Percentiles rank a stretch among this genome's conserved stretches.
Conservation (phyloP, 805 yeast genomes). For the Saturnispora galanensis region DNA sequence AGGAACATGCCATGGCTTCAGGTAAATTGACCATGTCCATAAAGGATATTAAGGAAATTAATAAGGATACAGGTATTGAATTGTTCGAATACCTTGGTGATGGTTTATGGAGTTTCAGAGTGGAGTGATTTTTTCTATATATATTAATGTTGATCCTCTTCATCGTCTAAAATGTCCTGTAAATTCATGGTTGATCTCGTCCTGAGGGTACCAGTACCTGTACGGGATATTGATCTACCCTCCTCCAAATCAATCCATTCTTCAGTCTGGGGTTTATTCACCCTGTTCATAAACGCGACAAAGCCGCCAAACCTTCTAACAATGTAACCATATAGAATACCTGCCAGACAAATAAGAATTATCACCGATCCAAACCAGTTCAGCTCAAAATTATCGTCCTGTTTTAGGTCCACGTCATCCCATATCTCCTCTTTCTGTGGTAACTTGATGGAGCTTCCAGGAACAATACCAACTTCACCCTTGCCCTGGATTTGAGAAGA, state of each 20-base stretch:
- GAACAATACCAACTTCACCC: conserved; percentile 10
- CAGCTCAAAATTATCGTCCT: not conserved
- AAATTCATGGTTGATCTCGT: conserved; percentile 25
- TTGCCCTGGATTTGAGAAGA: conserved; percentile 48
- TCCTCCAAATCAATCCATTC: conserved; percentile 11
- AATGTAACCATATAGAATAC: conserved; percentile 1
- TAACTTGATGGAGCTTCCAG: conserved; percentile 16
- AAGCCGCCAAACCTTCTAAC: conserved; percentile 11
- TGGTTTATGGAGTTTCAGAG: conserved; percentile 65
- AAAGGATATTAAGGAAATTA: conserved; percentile 71
- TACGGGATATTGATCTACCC: conserved; percentile 9
- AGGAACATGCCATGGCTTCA: conserved; percentile 80
- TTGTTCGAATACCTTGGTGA: conserved; percentile 79
- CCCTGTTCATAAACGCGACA: conserved; percentile 4
- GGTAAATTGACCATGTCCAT: conserved; percentile 86
- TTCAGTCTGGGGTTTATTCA: conserved; percentile 5
- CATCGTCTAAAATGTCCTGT: conserved; percentile 13
- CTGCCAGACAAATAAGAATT: not conserved
- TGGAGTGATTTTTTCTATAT: conserved; percentile 26
- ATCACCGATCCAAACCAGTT: conserved; percentile 6
- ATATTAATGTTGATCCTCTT: not conserved
- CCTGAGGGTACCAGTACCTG: conserved; percentile 15
- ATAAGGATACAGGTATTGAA: conserved; percentile 87
- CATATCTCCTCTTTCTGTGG: conserved; percentile 13
- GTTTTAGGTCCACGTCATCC: not conserved